Base-by-base conservation (phyloP, 106 monocot species). In the Dactylorhiza incarnata region DNA sequence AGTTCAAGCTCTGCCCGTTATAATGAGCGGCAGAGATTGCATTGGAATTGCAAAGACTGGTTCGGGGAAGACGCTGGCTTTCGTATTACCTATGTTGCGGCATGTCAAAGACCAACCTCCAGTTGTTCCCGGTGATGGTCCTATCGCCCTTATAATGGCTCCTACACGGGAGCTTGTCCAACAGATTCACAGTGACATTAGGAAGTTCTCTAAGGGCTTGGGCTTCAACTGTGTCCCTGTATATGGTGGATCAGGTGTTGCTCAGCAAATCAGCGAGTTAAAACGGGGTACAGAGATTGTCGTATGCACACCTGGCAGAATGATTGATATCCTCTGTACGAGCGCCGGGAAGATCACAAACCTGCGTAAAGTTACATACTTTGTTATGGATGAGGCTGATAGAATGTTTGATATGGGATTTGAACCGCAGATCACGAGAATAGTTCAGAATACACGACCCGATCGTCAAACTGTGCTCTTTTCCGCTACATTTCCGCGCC, bases 371-470 rank as follows among this genome's bases (percentile, higher is more conserved):
- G 94, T 97, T 67, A 94, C 97, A 9, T 97, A 87, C 71, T 77
- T 97, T 51, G 97, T 97, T n/a, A 97, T 97, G 97, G 97, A 97
- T 71, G 97, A 97, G 83, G 97, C 97, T 69, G 97, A 97, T 83
- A 67, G 97, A 74, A 97, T 97, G 97, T 97, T 94, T 82, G 97
- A 94, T 75, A 97, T 94, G 93, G 97, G 97, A 7, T 97, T 97
- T 68, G 97, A 97, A 76, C 97, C 97, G 61, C 97, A 94, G 75
- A 97, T 97, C 46, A 89, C 91, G 15, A 83, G 93, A 66, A 97
- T 97, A 23, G 86, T 97, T 48, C 94, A 94, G 71, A 97, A 97
- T 75, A 94, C 94, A 48, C 81, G 89, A 17, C 94, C 97, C n/a
- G 94, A 94, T 20, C 70, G 94, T 26, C 97, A 97, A 74, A 97